These are phyloP conservation scores for peach (Prunus persica) DNA, from an alignment of 306 rosid species.

Conservation along the genomic window Prunus_persica_NCBIv2 NC_034012.1:18515001-18515500, in stretches of 20 bases:
- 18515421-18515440: background rate
- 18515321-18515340: slow-evolving; percentile 92
- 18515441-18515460: too few relatives aligned
- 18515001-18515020: slow-evolving; percentile 74
- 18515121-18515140: slow-evolving; percentile 85
- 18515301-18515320: slow-evolving; percentile 90
- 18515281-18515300: slow-evolving; percentile 90
- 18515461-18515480: too few relatives aligned
- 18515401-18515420: background rate
- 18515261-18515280: background rate
- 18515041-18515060: slow-evolving; percentile 95
- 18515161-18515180: slow-evolving; percentile 96
- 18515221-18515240: background rate
- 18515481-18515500: too few relatives aligned
- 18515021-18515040: slow-evolving; percentile 97
- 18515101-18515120: slow-evolving; percentile 85
- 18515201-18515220: slow-evolving; percentile 1
- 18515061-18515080: slow-evolving; percentile 98
- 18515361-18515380: slow-evolving; percentile 86
- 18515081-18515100: slow-evolving; percentile 99
- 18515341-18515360: slow-evolving; percentile 78
- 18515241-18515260: background rate
- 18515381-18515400: slow-evolving; percentile 36
- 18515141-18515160: slow-evolving; percentile 78
- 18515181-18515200: slow-evolving; percentile 40